Evolutionary conservation across 2,329 filamentous ascomycete species (phyloP).

Genomic region (Epicoccum nigrum): DNA sequence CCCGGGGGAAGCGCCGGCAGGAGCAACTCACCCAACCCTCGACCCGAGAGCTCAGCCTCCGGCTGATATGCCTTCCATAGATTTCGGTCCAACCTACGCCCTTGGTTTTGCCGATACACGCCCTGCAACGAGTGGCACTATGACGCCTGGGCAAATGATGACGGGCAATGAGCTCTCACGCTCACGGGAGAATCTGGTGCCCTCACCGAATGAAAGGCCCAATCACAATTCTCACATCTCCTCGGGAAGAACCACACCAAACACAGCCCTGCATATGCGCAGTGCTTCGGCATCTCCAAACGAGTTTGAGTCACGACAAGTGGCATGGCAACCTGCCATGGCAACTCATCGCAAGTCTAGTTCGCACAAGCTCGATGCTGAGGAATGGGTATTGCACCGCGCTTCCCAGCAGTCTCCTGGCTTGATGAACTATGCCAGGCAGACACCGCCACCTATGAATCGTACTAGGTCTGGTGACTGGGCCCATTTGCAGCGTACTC

Average conservation of each 20-base stretch:
- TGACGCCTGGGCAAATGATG: slow-evolving; percentile 46
- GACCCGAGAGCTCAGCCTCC: slow-evolving; percentile 37
- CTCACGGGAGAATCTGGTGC: slow-evolving; percentile 41
- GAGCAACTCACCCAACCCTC: slow-evolving; percentile 6
- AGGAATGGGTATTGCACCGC: slow-evolving; percentile 84
- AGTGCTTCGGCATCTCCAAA: slow-evolving; percentile 41
- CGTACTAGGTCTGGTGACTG: slow-evolving; percentile 55
- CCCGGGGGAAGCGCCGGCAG: slow-evolving; percentile 43
- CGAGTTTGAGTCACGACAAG: slow-evolving; percentile 66
- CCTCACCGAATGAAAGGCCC: slow-evolving; percentile 34
- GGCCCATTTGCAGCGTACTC: slow-evolving; percentile 46
- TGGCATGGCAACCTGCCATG: slow-evolving; percentile 80
- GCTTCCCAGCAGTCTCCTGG: slow-evolving; percentile 59
- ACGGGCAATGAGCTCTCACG: slow-evolving; percentile 38
- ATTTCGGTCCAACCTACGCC: slow-evolving; percentile 85
- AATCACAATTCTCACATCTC: slow-evolving; percentile 38
- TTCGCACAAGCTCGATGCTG: slow-evolving; percentile 68
- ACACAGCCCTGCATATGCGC: slow-evolving; percentile 51
- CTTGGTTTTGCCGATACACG: slow-evolving; percentile 63
- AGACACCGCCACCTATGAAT: slow-evolving; percentile 51
- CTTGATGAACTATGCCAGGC: slow-evolving; percentile 63
- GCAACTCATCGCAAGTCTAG: slow-evolving; percentile 54
- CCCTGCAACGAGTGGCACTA: slow-evolving; percentile 62
- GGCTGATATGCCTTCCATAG: slow-evolving; percentile 70
- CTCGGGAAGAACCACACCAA: slow-evolving; percentile 44